Conservation (phyloP, 2,329 filamentous ascomycete genomes). For the Alternaria metachromatica region DNA sequence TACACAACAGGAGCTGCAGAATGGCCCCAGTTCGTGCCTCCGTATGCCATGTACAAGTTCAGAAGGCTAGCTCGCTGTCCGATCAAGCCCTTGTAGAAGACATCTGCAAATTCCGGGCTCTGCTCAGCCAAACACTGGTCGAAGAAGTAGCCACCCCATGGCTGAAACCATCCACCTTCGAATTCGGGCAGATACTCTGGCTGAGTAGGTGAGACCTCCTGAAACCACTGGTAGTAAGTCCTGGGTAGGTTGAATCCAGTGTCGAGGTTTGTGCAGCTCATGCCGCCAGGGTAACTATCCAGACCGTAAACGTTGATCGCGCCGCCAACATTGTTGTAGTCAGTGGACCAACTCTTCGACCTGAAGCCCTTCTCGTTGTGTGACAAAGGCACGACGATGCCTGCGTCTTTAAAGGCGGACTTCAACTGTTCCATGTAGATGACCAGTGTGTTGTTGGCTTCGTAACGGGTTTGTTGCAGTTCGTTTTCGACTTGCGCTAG, state of each 20-base stretch:
- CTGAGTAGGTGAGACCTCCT: conserved; percentile 62
- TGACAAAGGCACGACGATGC: conserved; percentile 58
- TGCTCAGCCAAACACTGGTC: conserved; percentile 58
- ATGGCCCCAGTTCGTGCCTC: conserved; percentile 65
- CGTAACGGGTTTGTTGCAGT: conserved; percentile 54
- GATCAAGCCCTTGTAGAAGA: conserved; percentile 65
- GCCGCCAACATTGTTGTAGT: conserved; percentile 64
- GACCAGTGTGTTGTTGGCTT: conserved; percentile 55
- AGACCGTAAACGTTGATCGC: conserved; percentile 60
- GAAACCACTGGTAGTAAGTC: conserved; percentile 65
- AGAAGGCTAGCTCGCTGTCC: conserved; percentile 58
- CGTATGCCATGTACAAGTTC: conserved; percentile 59
- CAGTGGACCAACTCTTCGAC: conserved; percentile 59
- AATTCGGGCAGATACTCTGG: conserved; percentile 62
- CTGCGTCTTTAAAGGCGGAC: conserved; percentile 54
- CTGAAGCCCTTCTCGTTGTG: conserved; percentile 61
- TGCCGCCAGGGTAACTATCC: conserved; percentile 56
- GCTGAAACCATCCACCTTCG: conserved; percentile 61
- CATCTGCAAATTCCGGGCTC: conserved; percentile 58
- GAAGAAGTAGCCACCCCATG: conserved; percentile 61
- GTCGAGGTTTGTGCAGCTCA: conserved; percentile 59
- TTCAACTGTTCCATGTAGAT: conserved; percentile 62
- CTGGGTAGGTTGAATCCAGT: conserved; percentile 59
- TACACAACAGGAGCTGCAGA: conserved; percentile 55
- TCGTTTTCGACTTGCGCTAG: conserved; percentile 63